Conservation (phyloP, 805 yeast species). For the Kluyveromyces lactis region DNA sequence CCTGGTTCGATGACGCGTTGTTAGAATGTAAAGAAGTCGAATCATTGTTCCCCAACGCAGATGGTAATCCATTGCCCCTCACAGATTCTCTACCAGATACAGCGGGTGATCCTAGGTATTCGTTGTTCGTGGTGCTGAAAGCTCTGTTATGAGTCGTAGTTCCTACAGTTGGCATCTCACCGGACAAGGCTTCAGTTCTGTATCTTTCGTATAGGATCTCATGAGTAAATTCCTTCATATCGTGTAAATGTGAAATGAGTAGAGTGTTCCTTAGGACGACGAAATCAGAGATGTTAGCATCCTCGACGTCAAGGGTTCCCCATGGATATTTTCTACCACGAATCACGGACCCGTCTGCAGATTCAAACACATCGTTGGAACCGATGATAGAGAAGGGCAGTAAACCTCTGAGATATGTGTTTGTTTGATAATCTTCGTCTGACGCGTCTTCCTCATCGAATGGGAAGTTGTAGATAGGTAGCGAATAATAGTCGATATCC, state of each 20-base stretch:
- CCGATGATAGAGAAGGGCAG: conserved; percentile 66
- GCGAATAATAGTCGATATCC: conserved; percentile 61
- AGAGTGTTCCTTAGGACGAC: conserved; percentile 70
- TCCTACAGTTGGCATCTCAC: conserved; percentile 30
- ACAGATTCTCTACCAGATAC: conserved; percentile 6
- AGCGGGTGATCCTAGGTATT: conserved; percentile 6
- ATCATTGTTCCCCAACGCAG: not conserved
- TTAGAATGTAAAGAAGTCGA: conserved; percentile 7
- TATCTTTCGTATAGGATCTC: conserved; percentile 82
- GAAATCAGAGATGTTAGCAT: conserved; percentile 73
- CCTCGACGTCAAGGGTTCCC: conserved; percentile 55
- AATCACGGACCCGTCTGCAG: conserved; percentile 32
- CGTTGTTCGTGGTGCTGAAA: conserved; percentile 4
- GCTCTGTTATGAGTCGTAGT: not conserved
- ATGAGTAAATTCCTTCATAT: conserved; percentile 81
- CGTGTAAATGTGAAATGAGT: conserved; percentile 77
- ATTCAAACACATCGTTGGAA: conserved; percentile 52
- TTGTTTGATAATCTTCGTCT: conserved; percentile 58
- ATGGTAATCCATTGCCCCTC: not conserved
- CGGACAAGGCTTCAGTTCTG: conserved; percentile 77
- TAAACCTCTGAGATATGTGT: conserved; percentile 53
- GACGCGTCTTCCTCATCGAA: conserved; percentile 46
- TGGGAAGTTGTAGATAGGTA: conserved; percentile 72
- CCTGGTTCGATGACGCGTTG: conserved; percentile 21
- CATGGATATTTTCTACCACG: conserved; percentile 52